Conservation (phyloP, 2,329 filamentous ascomycete genomes). For the Alternaria burnsii region DNA sequence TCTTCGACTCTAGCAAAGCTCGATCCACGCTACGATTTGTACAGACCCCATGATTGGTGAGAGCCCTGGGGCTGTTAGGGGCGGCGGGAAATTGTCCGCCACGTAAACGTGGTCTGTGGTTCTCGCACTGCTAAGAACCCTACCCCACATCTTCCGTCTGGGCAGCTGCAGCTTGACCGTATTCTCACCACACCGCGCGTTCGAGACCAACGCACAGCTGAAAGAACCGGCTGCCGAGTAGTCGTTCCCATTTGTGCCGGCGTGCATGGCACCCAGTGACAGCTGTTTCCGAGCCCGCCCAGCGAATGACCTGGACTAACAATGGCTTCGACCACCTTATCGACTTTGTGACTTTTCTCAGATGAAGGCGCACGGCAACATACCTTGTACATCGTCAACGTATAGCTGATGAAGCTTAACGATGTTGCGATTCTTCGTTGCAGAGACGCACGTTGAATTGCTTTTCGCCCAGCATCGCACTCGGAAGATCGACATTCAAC, state of each 20-base stretch:
- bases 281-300: neutral
- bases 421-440: neutral
- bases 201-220: neutral
- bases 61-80: neutral
- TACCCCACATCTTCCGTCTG: slow-evolving; percentile 6
- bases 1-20: too few species aligned
- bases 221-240: neutral
- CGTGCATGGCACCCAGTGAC: neutral
- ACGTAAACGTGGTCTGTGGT: neutral
- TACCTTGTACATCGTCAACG: neutral
- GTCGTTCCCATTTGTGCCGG: neutral
- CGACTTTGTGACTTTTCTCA: neutral
- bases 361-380: neutral
- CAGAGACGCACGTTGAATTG: neutral
- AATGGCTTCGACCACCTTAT: too few species aligned
- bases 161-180: slow-evolving; percentile 3
- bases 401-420: neutral
- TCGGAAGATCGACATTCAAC: slow-evolving; percentile 21
- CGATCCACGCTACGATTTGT: too few species aligned
- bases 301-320: neutral
- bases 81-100: neutral
- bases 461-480: neutral
- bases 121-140: neutral
- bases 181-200: slow-evolving; percentile 3
- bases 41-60: neutral